phyloP scores from a whole-genome alignment of 176 grass and related monocot species.

The Oryza brachyantha region DNA sequence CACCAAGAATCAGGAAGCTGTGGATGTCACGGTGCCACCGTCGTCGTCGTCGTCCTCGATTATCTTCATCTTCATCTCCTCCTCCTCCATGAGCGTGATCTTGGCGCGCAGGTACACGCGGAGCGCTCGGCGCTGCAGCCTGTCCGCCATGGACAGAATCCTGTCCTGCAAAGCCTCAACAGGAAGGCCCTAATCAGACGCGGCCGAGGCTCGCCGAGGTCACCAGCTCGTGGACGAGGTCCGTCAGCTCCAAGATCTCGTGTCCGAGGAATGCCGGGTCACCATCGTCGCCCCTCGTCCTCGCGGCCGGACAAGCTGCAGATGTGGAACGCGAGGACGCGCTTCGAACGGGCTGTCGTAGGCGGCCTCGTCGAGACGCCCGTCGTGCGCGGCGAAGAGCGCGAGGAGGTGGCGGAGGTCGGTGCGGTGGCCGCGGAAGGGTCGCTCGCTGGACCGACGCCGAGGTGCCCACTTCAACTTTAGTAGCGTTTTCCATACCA shows the following conservation, averaged over 20 bases:
- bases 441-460: no score
- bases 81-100: neutral
- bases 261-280: neutral
- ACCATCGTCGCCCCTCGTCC: neutral
- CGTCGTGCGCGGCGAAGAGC: conserved; percentile 23
- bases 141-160: neutral
- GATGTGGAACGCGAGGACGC: conserved; percentile 1
- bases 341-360: conserved; percentile 29
- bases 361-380: neutral
- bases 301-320: neutral
- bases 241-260: neutral
- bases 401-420: conserved; percentile 38
- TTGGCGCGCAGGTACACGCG: conserved; percentile 4
- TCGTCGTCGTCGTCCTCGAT: neutral
- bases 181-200: no score
- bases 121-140: conserved; percentile 1
- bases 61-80: neutral
- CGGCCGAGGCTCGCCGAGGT: conserved; percentile 8
- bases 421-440: neutral
- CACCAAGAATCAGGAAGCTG: conserved; percentile 2
- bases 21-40: neutral
- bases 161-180: conserved; percentile 26
- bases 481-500: no score
- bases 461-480: no score
- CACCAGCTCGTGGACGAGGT: conserved; percentile 23